These are phyloP conservation scores for Dunaliella sp. DNA, from an alignment of 139 green algal species.

Conservation along the genomic window DNA sequence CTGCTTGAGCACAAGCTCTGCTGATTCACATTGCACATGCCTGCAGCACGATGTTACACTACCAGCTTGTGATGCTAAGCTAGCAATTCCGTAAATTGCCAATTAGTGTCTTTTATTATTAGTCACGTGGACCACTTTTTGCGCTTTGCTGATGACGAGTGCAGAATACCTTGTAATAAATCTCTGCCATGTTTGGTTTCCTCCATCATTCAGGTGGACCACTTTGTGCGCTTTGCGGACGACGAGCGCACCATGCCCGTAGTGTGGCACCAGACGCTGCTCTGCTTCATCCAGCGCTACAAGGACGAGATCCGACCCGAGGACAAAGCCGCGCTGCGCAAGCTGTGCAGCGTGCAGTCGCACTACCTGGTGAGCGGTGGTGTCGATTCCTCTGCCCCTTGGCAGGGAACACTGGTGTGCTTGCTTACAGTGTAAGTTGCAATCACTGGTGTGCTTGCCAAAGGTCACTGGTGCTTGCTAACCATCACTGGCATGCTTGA, in stretches of 20 bases:
- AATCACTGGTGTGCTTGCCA: too few relatives aligned
- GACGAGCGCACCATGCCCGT: constrained; percentile 91
- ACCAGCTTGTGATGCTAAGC: too few relatives aligned
- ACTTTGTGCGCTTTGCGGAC: constrained; percentile 72
- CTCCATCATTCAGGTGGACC: constrained; percentile 56
- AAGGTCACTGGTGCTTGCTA: too few relatives aligned
- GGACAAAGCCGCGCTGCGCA: constrained; percentile 75
- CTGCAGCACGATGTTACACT: too few relatives aligned
- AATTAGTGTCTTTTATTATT: too few relatives aligned
- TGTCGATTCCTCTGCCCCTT: too few relatives aligned
- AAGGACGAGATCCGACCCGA: constrained; percentile 75
- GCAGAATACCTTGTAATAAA: constrained; percentile 88
- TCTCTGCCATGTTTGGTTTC: background rate
- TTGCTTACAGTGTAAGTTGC: too few relatives aligned
- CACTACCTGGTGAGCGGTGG: constrained; percentile 78
- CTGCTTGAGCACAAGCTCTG: too few relatives aligned
- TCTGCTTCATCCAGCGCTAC: constrained; percentile 94
- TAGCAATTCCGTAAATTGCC: too few relatives aligned
- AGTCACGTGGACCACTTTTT: constrained; percentile 80
- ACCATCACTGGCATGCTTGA: background rate
- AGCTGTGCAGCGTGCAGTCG: constrained; percentile 76
- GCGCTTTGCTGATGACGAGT: constrained; percentile 70
- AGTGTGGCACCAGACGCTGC: constrained; percentile 96
- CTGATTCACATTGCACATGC: too few relatives aligned
- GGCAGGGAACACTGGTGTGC: too few relatives aligned